Base-by-base conservation (phyloP, 1,284 basidiomycete species). In the Kwoniella shivajii region DNA sequence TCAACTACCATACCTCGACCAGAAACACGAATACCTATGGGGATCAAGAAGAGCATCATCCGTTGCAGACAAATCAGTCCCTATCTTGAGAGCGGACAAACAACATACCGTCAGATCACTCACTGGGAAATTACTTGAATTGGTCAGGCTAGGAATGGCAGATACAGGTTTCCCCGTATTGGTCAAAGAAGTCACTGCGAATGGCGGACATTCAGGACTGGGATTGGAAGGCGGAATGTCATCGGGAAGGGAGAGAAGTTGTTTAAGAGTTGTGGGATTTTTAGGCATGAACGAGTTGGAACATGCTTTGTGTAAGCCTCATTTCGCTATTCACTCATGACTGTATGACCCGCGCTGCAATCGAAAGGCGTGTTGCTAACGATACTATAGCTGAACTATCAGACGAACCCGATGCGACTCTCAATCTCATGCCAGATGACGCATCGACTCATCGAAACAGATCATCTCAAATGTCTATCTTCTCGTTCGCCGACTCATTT, bases 211-310 rank as follows among this genome's bases (percentile, higher is more conserved):
- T 13, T 49, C 57, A 27, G 59, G 54, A 4, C 20, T 55, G 34
- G 58, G 51, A 6, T n/a, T 56, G 20, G 59, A 49, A 26, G 44
- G 38, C 22, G 54, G 47, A 2, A 37, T 55, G 11, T 24, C 29
- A 33, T 44, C 57, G 13, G 55, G 36, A 20, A 56, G 50, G 52
- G 53, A 56, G 57, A 56, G 54, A 24, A 62, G 61, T 9, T 56
- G 58, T 53, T 45, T 83, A 63, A 83, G 89, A 38, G 84, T 96
- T 81, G 83, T 92, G n/a, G 95, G 93, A 3, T 95, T 94, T 75
- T 88, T 98, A 60, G 92, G 92, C 0, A 85, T 88, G 31, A 92
- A 87, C 71, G 95, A 98, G 76, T 83, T 99, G 27, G 92, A 96
- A 69, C 92, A 97, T 75, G 92, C 91, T 3, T 79, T 96, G n/a